Evolutionary conservation across 2,329 filamentous ascomycete genomes (phyloP).

Genomic region (Neonectria magnoliae): DNA sequence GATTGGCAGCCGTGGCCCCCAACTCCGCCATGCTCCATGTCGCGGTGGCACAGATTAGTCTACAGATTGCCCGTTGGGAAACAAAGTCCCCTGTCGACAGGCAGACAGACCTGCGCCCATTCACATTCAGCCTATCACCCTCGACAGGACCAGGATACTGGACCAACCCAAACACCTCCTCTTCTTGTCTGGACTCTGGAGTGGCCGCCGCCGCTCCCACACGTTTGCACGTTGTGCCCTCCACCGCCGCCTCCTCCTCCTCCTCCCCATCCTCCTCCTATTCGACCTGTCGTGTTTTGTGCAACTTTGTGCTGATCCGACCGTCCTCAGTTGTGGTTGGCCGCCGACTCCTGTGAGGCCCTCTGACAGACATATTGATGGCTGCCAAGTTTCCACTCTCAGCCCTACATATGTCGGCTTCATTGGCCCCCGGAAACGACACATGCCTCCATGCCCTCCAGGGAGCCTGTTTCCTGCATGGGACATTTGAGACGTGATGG

Average conservation of each 20-base stretch:
- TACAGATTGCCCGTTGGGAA: not conserved
- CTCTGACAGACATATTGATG: constrained; percentile 2
- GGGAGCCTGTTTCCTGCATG: constrained; percentile 28
- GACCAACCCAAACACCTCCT: constrained; percentile 13
- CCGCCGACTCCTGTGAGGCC: not conserved
- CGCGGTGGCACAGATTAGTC: constrained; percentile 27
- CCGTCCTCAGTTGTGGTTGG: constrained; percentile 26
- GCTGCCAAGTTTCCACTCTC: constrained; percentile 28
- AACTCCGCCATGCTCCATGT: constrained; percentile 30
- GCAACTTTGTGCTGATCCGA: constrained; percentile 2
- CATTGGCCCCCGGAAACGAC: constrained; percentile 23
- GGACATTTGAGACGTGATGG: not conserved
- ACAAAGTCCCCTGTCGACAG: constrained; percentile 8
- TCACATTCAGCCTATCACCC: constrained; percentile 5
- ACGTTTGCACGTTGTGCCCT: not conserved
- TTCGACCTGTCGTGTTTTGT: not conserved
- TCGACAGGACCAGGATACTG: constrained; percentile 9
- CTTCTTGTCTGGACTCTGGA: constrained; percentile 4
- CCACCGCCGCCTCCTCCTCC: not conserved
- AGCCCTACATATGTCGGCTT: constrained; percentile 23
- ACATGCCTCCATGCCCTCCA: not conserved
- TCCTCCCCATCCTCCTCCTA: not conserved
- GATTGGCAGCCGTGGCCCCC: constrained; percentile 40
- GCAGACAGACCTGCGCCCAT: not conserved
- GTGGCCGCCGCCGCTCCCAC: not conserved